Conservation (phyloP, 1,284 basidiomycete species). For the Apiotrichum siamense region DNA sequence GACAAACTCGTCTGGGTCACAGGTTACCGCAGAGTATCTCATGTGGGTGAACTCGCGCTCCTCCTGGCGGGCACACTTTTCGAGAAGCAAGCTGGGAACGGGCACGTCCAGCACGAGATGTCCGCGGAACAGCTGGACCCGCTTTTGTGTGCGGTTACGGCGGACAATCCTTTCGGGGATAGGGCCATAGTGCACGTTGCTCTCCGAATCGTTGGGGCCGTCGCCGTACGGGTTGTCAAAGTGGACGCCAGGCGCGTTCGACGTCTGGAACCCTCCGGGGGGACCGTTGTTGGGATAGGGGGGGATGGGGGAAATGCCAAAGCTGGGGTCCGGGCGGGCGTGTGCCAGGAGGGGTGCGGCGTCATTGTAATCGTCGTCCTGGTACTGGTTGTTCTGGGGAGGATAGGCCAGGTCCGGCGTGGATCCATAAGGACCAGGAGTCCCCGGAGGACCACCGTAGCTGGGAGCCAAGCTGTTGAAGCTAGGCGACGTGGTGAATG, state of each 20-base stretch:
- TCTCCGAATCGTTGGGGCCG: slow-evolving; percentile 29
- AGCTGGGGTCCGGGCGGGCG: slow-evolving; percentile 26
- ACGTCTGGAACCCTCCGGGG: background rate
- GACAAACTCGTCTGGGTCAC: slow-evolving; percentile 84
- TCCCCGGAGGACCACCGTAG: slow-evolving; percentile 26
- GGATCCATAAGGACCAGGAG: slow-evolving; percentile 4
- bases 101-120: slow-evolving; percentile 83
- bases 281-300: slow-evolving; percentile 2
- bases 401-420: background rate
- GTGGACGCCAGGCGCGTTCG: background rate
- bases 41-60: slow-evolving; percentile 91
- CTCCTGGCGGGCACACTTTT: slow-evolving; percentile 65
- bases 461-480: background rate
- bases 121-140: slow-evolving; percentile 79
- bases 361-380: slow-evolving; percentile 37
- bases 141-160: slow-evolving; percentile 84
- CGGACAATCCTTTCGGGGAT: slow-evolving; percentile 80
- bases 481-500: background rate
- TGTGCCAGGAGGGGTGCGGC: slow-evolving; percentile 34
- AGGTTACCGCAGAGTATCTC: slow-evolving; percentile 89
- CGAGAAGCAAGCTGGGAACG: slow-evolving; percentile 76
- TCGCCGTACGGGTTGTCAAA: slow-evolving; percentile 15
- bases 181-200: slow-evolving; percentile 60
- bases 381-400: background rate
- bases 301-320: slow-evolving; percentile 2